Base-by-base conservation (phyloP, 768 basidiomycete genomes). In the Leccinum rimulosum region DNA sequence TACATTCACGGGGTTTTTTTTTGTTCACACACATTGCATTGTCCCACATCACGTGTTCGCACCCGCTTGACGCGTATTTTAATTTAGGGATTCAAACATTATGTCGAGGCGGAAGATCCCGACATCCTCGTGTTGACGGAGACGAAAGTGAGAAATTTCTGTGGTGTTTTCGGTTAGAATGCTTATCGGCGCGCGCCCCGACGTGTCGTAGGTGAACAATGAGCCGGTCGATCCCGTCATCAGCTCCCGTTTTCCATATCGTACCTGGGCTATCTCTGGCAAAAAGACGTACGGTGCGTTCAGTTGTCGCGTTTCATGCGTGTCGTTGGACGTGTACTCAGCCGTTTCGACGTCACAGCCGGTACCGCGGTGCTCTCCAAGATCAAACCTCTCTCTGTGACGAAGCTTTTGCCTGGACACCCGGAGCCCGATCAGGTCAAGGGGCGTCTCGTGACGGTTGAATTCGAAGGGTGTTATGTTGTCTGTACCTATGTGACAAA, bases 401-500 rank as follows among this genome's bases (percentile, higher is more conserved):
- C 79, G 12, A 84, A 80, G 65, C 82, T 80, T 1, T 79, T 95
- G n/a, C 90, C 92, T 3, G 85, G 86, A 2, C 88, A 93, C 72
- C 87, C 88, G 9, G 78, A 89, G 56, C 80, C 86, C 6, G 70
- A 71, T 4, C 69, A 73, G 3, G 82, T 89, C 57, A 89, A 91
- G 69, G 89, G 93, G 17, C 84, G 93, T 25, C 87, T 93, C 45
- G 71, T 92, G 33, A 92, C 89, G 1, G 74, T 94, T n/a, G 93
- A 95, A 70, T 95, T 90, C 62, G 80, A 82, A 47, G 80, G 76
- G 40, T 81, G 73, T 52, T 94, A 85, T 61, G 64, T 95, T 7
- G 76, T 95, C 33, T 88, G 87, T 12, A 91, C 91, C 17, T 95
- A 95, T 63, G 89, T 91, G 31, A 85, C 89, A 10, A 95, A 95